A percentile compares a stretch with the other conserved stretches of the same genome.
Evolutionary conservation across 1,284 basidiomycete genomes (phyloP).

Genomic region (Ganoderma resinaceum): DNA sequence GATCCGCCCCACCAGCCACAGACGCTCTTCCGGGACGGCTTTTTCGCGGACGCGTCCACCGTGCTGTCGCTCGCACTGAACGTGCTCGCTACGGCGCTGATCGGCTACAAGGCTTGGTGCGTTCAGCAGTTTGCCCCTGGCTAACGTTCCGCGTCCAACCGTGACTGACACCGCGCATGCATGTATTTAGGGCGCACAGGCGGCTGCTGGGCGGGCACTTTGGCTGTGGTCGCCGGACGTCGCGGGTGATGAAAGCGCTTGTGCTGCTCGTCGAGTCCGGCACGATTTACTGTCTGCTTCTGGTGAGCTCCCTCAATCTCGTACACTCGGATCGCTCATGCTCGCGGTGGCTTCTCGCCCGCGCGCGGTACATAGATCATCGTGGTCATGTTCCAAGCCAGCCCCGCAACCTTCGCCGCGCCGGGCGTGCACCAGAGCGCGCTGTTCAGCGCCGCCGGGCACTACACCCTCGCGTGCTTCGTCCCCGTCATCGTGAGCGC

Average conservation of each 20-base stretch:
- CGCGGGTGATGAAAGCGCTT: not conserved
- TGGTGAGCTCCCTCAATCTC: not conserved
- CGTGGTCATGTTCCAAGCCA: not conserved
- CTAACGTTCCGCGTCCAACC: not conserved
- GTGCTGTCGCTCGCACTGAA: not conserved
- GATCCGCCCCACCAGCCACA: not conserved
- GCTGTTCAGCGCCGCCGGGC: too few species aligned
- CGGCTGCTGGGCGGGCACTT: not conserved
- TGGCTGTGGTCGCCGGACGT: not conserved
- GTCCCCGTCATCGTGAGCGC: not conserved
- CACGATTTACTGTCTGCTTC: not conserved
- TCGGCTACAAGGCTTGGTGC: not conserved
- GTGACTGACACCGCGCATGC: not conserved
- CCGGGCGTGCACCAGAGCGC: not conserved
- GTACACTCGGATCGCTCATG: too few species aligned
- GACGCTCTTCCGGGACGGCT: not conserved
- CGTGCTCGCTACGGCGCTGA: not conserved
- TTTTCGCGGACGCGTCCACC: not conserved
- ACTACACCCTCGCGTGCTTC: not conserved
- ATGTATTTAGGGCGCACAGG: not conserved
- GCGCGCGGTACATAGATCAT: not conserved
- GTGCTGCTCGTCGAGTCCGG: conserved; percentile 5
- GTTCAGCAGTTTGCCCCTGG: not conserved
- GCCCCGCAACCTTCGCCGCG: not conserved
- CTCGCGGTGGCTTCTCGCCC: too few species aligned